Evolutionary conservation across 2,329 filamentous ascomycete species (phyloP).

Genomic region (Aaosphaeria pasadenensis): DNA sequence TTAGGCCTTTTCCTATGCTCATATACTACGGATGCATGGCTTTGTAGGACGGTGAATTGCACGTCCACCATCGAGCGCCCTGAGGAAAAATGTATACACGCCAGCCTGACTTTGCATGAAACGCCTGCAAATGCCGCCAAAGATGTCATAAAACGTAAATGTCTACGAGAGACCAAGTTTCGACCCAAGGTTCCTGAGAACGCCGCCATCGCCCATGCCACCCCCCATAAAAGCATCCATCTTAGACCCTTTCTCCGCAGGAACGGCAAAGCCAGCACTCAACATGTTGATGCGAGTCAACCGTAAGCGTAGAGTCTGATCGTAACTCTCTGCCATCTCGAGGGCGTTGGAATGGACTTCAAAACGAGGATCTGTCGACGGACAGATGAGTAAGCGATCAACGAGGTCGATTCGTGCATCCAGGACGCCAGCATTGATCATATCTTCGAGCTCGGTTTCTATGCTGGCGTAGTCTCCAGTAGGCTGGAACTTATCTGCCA

Average conservation of each 20-base stretch:
- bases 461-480: conserved; percentile 50
- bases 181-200: neutral
- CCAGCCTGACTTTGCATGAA: neutral
- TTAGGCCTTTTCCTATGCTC: too few species aligned
- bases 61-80: too few species aligned
- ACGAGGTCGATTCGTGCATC: conserved; percentile 83
- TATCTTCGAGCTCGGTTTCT: conserved; percentile 69
- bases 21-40: too few species aligned
- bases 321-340: conserved; percentile 66
- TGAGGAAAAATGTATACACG: too few species aligned
- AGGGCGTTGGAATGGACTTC: conserved; percentile 70
- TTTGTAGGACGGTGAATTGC: too few species aligned
- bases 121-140: conserved; percentile 3
- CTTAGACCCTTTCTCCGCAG: conserved; percentile 17
- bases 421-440: conserved; percentile 72
- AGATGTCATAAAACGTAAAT: neutral
- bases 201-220: neutral
- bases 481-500: conserved; percentile 72
- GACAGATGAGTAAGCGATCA: conserved; percentile 72
- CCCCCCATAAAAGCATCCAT: conserved; percentile 6
- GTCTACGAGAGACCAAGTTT: neutral
- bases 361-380: conserved; percentile 63
- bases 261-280: conserved; percentile 71
- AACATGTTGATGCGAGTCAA: conserved; percentile 75
- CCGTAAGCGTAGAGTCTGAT: conserved; percentile 71